These are phyloP conservation scores for Babesia bigemina DNA, from an alignment of 169 alveolate genomes.

Conservation along the genomic window DNA sequence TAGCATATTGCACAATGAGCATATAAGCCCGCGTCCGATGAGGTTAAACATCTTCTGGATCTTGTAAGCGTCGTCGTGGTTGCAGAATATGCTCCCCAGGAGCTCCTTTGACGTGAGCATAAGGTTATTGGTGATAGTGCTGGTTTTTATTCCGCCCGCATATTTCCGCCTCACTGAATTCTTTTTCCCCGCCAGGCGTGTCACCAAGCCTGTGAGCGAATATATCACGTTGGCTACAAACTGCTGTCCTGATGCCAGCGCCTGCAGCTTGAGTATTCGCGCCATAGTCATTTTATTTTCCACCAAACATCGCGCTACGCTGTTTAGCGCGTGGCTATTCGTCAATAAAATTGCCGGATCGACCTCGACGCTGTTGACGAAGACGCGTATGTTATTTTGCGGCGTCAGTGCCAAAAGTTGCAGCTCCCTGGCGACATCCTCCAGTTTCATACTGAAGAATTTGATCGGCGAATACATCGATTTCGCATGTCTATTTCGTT, in stretches of 20 bases:
- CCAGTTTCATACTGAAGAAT: constrained; percentile 27
- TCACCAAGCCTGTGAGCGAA: neutral
- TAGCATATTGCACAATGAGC: constrained; percentile 29
- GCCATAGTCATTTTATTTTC: constrained; percentile 6
- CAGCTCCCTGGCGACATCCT: constrained; percentile 35
- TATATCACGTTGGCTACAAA: constrained; percentile 28
- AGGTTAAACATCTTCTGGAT: constrained; percentile 24
- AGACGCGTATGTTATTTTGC: constrained; percentile 63
- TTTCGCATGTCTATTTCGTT: neutral
- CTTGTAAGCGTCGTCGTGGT: constrained; percentile 8
- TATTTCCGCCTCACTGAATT: neutral
- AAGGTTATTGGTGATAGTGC: constrained; percentile 14
- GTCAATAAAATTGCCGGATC: constrained; percentile 24
- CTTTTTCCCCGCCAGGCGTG: neutral
- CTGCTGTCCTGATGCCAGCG: constrained; percentile 46
- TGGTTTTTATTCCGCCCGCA: neutral
- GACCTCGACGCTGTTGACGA: constrained; percentile 42
- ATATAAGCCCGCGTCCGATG: constrained; percentile 15
- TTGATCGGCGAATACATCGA: constrained; percentile 50
- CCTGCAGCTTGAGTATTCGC: constrained; percentile 28
- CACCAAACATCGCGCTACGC: constrained; percentile 24
- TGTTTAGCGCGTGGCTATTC: constrained; percentile 6
- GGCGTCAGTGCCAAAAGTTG: constrained; percentile 21
- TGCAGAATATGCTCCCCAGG: constrained; percentile 7
- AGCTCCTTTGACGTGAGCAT: constrained; percentile 19